These are phyloP conservation scores for Lasiosphaeria miniovina DNA, from an alignment of 495 filamentous ascomycete species.

Conservation along the genomic window DNA sequence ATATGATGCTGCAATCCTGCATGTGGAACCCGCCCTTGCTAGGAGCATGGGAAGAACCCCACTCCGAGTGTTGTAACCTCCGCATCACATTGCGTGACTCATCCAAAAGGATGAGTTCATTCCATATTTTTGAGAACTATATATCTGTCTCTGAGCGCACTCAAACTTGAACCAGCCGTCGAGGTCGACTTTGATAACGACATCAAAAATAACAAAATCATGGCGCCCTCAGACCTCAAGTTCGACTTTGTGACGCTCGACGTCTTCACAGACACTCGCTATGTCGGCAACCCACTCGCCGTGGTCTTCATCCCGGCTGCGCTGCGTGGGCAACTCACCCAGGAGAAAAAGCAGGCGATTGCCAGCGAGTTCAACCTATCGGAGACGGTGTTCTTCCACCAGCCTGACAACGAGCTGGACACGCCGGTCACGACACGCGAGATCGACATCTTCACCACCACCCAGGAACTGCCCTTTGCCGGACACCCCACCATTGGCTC, in stretches of 20 bases:
- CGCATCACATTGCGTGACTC: too few relatives aligned
- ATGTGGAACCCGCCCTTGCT: too few relatives aligned
- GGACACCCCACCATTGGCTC: slow-evolving; percentile 77
- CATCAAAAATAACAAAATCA: background rate
- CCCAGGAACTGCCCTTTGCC: slow-evolving; percentile 66
- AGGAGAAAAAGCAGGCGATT: slow-evolving; percentile 61
- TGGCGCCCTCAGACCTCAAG: slow-evolving; percentile 8
- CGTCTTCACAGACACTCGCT: slow-evolving; percentile 60
- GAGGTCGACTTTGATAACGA: too few relatives aligned
- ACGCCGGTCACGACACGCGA: slow-evolving; percentile 25
- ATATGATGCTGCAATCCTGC: too few relatives aligned
- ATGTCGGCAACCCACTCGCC: slow-evolving; percentile 66
- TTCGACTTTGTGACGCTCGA: slow-evolving; percentile 60
- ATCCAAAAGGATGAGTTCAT: too few relatives aligned
- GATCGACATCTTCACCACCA: slow-evolving; percentile 70
- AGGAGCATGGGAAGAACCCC: too few relatives aligned
- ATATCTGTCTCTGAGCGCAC: too few relatives aligned
- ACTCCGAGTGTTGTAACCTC: too few relatives aligned
- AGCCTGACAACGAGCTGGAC: slow-evolving; percentile 20
- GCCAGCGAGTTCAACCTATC: slow-evolving; percentile 81
- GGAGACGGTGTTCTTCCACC: slow-evolving; percentile 77
- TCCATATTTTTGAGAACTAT: too few relatives aligned
- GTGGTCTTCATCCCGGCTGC: slow-evolving; percentile 52
- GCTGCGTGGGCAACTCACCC: slow-evolving; percentile 32
- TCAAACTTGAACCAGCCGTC: too few relatives aligned